Conservation (phyloP, 2,329 filamentous ascomycete species). For the Cladosporium sp. region DNA sequence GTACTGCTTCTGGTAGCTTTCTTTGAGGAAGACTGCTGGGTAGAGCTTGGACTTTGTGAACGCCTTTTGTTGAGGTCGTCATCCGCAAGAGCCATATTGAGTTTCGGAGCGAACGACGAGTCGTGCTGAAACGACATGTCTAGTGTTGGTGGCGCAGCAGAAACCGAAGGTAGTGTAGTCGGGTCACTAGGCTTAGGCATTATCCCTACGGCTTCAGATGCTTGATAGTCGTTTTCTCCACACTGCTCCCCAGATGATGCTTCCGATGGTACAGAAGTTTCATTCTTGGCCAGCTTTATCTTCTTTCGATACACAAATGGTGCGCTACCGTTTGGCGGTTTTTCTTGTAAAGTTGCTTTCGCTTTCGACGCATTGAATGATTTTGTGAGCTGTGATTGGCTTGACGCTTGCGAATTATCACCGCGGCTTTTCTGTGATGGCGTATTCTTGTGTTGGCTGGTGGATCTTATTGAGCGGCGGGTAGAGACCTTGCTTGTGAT, state of each 20-base stretch:
- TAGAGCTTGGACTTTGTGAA: constrained; percentile 9
- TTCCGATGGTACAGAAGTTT: not conserved
- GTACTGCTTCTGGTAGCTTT: constrained; percentile 23
- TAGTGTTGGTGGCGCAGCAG: constrained; percentile 15
- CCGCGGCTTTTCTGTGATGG: not conserved
- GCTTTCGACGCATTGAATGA: not conserved
- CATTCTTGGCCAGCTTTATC: not conserved
- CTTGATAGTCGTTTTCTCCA: not conserved
- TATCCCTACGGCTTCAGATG: not conserved
- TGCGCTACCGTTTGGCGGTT: constrained; percentile 17
- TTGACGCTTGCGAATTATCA: not conserved
- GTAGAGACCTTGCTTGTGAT: no score
- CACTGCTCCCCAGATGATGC: not conserved
- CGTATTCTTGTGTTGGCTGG: not conserved
- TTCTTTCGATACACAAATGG: constrained; percentile 28
- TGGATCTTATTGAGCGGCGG: not conserved
- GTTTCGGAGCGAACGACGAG: constrained; percentile 15
- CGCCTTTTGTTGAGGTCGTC: constrained; percentile 16
- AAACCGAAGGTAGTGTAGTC: not conserved
- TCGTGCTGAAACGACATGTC: constrained; percentile 22
- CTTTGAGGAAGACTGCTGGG: constrained; percentile 17
- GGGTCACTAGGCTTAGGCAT: not conserved
- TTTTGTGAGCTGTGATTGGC: not conserved
- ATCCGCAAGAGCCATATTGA: constrained; percentile 20
- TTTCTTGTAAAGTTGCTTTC: not conserved